Conservation (phyloP, 2,329 filamentous ascomycete species). For the Microdochium bolleyi region DNA sequence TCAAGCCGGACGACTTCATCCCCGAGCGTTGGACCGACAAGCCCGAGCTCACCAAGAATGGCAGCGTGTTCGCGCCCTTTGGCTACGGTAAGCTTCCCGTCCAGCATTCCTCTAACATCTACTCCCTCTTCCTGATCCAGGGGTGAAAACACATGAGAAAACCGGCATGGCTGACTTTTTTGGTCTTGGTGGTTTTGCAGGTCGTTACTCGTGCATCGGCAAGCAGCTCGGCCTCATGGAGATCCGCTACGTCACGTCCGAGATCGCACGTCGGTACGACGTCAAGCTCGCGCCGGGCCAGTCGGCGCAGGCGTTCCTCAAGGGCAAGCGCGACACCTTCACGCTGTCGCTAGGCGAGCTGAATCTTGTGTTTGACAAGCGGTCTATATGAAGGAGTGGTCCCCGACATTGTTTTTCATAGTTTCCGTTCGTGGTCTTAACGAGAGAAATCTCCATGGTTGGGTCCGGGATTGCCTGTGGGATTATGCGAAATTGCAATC, state of each 20-base stretch:
- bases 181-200: not conserved
- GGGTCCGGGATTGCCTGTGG: no score
- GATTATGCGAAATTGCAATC: no score
- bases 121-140: not conserved
- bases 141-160: not conserved
- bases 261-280: slow-evolving; percentile 2
- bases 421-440: no score
- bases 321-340: slow-evolving; percentile 4
- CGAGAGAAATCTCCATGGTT: no score
- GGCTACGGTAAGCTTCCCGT: slow-evolving; percentile 2
- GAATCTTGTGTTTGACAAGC: slow-evolving; percentile 2
- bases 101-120: no score
- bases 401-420: slow-evolving; percentile 32
- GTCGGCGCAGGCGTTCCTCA: slow-evolving; percentile 1
- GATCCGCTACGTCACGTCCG: slow-evolving; percentile 3
- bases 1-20: not conserved
- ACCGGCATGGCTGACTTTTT: not conserved
- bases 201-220: slow-evolving; percentile 4
- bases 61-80: slow-evolving; percentile 5
- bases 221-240: slow-evolving; percentile 6
- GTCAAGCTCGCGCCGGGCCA: slow-evolving; percentile 4
- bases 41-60: not conserved
- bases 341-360: slow-evolving; percentile 4
- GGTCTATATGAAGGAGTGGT: slow-evolving; percentile 24
- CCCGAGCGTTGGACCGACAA: not conserved